phyloP scores from a whole-genome alignment of 805 yeast species.

The Starmerella roubikii region DNA sequence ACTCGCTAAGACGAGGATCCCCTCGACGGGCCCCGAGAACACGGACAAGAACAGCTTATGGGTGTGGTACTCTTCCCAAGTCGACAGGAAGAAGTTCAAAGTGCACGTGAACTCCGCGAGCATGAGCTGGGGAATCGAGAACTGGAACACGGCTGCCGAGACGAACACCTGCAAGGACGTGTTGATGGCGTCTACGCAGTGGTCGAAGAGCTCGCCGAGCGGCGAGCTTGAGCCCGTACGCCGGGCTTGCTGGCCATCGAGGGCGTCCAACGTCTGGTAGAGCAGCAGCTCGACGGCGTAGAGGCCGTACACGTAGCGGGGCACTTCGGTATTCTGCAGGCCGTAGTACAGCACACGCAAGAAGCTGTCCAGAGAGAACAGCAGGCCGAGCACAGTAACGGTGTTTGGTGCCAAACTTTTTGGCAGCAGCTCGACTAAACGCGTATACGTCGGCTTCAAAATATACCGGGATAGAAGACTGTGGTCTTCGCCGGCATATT shows the following conservation, averaged over 20 bases:
- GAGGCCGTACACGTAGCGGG: slow-evolving; percentile 62
- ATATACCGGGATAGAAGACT: slow-evolving; percentile 62
- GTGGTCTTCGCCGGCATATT: slow-evolving; percentile 51
- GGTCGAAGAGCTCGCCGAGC: slow-evolving; percentile 87
- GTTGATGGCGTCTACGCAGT: slow-evolving; percentile 61
- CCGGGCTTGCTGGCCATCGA: slow-evolving; percentile 93
- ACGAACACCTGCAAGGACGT: slow-evolving; percentile 68
- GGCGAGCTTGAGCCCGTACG: slow-evolving; percentile 93
- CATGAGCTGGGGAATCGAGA: slow-evolving; percentile 43
- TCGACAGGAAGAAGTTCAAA: slow-evolving; percentile 65
- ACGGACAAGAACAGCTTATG: slow-evolving; percentile 63
- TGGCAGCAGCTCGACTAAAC: slow-evolving; percentile 65
- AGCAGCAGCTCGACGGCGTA: slow-evolving; percentile 74
- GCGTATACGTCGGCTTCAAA: slow-evolving; percentile 70
- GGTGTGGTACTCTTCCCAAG: slow-evolving; percentile 95
- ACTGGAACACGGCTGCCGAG: slow-evolving; percentile 64
- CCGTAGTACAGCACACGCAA: slow-evolving; percentile 46
- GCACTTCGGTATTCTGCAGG: slow-evolving; percentile 24
- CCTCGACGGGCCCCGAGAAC: slow-evolving; percentile 92
- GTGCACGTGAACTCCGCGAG: slow-evolving; percentile 24
- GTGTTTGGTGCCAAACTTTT: slow-evolving; percentile 73
- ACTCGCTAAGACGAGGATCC: slow-evolving; percentile 50
- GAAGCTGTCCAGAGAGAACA: slow-evolving; percentile 54
- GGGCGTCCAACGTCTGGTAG: slow-evolving; percentile 92
- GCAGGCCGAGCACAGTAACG: slow-evolving; percentile 67